A percentile compares a stretch with the other conserved stretches of the same genome.
These are phyloP conservation scores for Lichina pygmaea DNA, from an alignment of 495 filamentous ascomycete genomes.

Conservation along the genomic window DNA sequence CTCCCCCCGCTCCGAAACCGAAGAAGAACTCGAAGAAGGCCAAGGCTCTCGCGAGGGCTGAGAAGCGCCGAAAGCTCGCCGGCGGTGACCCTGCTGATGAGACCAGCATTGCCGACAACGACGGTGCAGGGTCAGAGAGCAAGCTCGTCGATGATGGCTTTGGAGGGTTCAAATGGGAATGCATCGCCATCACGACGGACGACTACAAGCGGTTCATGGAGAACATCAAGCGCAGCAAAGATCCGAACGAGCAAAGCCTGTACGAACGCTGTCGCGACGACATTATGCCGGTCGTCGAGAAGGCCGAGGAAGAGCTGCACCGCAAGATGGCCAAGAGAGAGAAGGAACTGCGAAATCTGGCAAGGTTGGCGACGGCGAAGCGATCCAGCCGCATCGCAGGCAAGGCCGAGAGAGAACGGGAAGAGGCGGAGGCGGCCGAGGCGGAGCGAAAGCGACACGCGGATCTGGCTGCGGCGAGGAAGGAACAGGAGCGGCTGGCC, in stretches of 20 bases:
- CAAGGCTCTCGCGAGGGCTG: conserved; percentile 34
- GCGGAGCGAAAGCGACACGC: conserved; percentile 40
- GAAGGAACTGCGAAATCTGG: conserved; percentile 51
- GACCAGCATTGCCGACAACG: conserved; percentile 13
- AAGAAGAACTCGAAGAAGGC: conserved; percentile 57
- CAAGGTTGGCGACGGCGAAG: conserved; percentile 80
- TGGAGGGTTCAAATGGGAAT: conserved; percentile 67
- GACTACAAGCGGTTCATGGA: conserved; percentile 53
- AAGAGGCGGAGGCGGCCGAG: conserved; percentile 41
- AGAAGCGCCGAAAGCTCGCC: conserved; percentile 43
- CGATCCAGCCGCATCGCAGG: conserved; percentile 65
- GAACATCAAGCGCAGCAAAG: conserved; percentile 40
- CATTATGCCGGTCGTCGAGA: conserved; percentile 58
- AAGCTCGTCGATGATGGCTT: conserved; percentile 26
- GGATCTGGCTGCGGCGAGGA: conserved; percentile 36
- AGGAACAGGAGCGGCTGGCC: conserved; percentile 37
- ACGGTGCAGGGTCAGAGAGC: conserved; percentile 2
- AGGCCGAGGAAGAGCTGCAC: conserved; percentile 48
- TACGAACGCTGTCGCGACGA: conserved; percentile 40
- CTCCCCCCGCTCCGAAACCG: conserved; percentile 29
- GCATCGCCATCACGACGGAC: conserved; percentile 49
- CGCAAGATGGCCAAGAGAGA: conserved; percentile 41
- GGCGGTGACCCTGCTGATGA: conserved; percentile 25
- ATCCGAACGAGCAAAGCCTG: conserved; percentile 59
- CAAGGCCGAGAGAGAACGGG: conserved; percentile 51